These are phyloP conservation scores for Dillenia suffruticosa DNA, from an alignment of 164 flowering plant genomes.

Conservation along the genomic window DNA sequence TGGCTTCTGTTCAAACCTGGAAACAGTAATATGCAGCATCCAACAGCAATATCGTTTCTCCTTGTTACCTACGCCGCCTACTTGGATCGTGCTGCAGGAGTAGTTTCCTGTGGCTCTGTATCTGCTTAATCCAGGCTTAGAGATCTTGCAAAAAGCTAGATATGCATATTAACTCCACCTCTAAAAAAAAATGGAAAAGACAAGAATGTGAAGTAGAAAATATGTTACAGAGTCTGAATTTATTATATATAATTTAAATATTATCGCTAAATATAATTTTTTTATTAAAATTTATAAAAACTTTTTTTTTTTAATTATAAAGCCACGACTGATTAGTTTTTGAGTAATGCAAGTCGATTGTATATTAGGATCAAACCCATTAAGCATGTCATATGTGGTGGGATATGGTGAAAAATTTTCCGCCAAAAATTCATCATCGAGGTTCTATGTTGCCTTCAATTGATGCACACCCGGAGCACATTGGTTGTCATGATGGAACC, in stretches of 20 bases:
- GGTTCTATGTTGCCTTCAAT: constrained; percentile 41
- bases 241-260: too few species aligned
- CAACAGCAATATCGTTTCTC: constrained; percentile 52
- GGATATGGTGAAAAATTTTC: constrained; percentile 46
- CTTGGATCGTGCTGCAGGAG: constrained; percentile 9
- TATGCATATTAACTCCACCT: background rate
- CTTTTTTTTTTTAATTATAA: background rate
- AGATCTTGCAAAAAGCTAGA: constrained; percentile 37
- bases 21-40: constrained; percentile 44
- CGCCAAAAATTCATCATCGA: constrained; percentile 45
- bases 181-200: too few species aligned
- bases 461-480: constrained; percentile 12
- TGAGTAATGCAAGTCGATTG: constrained; percentile 40
- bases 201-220: too few species aligned
- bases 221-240: too few species aligned
- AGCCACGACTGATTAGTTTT: background rate
- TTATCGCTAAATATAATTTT: too few species aligned
- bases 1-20: constrained; percentile 45
- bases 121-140: constrained; percentile 28
- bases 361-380: constrained; percentile 49
- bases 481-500: constrained; percentile 31
- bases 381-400: constrained; percentile 57
- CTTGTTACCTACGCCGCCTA: constrained; percentile 32
- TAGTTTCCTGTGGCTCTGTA: constrained; percentile 27
- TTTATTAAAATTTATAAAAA: too few species aligned